Evolutionary conservation across 148 eudicot genomes (phyloP), one percentile per base, ranked within the genome.

Genomic region (Rhododendron henanense): DNA sequence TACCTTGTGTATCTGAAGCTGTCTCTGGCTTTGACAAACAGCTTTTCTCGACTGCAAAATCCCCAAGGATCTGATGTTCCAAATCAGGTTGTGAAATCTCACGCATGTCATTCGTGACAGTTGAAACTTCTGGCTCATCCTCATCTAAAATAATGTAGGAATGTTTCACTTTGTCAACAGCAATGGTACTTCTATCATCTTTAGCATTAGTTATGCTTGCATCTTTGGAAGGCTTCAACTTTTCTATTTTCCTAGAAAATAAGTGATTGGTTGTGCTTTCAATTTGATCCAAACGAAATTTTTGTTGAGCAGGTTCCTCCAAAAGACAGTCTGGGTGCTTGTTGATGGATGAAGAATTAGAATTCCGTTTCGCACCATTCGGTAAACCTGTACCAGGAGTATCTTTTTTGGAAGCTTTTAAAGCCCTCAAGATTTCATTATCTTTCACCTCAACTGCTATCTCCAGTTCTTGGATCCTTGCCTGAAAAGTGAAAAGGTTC

Each of bases 381-480:
- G 18, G 41, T 23, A 50, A 33, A 33, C 47, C 79, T 47, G 55
- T 87, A 18, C 82, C 71, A 55, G 39, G 8, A 37, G 37, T 71
- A 86, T 85, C 78, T 63, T 89, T 90, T 86, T 89, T 94, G 83
- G 94, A 88, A 79, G 90, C 89, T 90, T 92, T 96, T 74, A 91
- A 73, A 69, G 67, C 88, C 88, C 95, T 92, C 90, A 95, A 88
- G 25, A 85, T 87, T 81, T 94, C 94, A 91, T 94, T 94, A n/a
- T 93, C 98, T 87, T 91, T 95, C 81, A 87, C 91, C 91, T 95
- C 99, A 78, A 92, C 65, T 41, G 91, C 87, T 84, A 75, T 48
- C 88, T 95, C 98, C 67, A 97, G 85, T 86, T 95, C 95, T 89
- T 89, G 93, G 69, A 97, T 89, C 87, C 92, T 94, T 79, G 79